Evolutionary conservation across 2,329 filamentous ascomycete species (phyloP).

Genomic region (Aspergillus sp.): DNA sequence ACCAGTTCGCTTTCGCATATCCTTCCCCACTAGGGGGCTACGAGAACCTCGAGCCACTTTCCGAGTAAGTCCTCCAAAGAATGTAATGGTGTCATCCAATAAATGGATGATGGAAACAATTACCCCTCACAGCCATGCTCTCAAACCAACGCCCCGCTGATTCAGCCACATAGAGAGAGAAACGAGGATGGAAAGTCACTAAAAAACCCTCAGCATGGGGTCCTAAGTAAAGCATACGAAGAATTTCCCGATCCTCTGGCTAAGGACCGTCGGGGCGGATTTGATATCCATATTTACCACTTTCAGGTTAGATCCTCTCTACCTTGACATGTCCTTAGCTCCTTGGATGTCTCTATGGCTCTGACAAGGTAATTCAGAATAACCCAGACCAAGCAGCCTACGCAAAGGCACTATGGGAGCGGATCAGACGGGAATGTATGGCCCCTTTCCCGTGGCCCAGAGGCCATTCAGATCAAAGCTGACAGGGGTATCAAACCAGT

Average conservation of each 20-base stretch:
- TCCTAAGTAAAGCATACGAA: slow-evolving; percentile 68
- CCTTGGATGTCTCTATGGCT: neutral
- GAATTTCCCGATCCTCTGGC: slow-evolving; percentile 68
- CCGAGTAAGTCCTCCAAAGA: slow-evolving; percentile 35
- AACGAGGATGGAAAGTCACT: slow-evolving; percentile 75
- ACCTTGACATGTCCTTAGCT: neutral
- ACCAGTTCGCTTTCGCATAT: slow-evolving; percentile 54
- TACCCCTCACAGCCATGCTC: neutral
- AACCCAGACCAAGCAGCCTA: slow-evolving; percentile 64
- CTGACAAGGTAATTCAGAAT: slow-evolving; percentile 35
- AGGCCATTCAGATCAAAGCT: neutral
- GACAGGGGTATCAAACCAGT: slow-evolving; percentile 43
- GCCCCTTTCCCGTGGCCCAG: neutral
- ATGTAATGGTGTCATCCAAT: neutral
- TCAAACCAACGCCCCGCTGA: neutral
- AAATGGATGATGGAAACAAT: neutral
- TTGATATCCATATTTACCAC: slow-evolving; percentile 88
- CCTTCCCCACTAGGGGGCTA: slow-evolving; percentile 56
- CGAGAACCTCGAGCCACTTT: slow-evolving; percentile 48
- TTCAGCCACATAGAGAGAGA: slow-evolving; percentile 48
- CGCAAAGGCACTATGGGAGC: slow-evolving; percentile 71
- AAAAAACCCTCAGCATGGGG: slow-evolving; percentile 62
- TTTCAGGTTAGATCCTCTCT: slow-evolving; percentile 47
- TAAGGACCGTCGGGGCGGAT: slow-evolving; percentile 67
- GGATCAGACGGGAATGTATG: slow-evolving; percentile 77